Conservation (phyloP, 1,284 basidiomycete genomes). For the Anthracocystis setariae region DNA sequence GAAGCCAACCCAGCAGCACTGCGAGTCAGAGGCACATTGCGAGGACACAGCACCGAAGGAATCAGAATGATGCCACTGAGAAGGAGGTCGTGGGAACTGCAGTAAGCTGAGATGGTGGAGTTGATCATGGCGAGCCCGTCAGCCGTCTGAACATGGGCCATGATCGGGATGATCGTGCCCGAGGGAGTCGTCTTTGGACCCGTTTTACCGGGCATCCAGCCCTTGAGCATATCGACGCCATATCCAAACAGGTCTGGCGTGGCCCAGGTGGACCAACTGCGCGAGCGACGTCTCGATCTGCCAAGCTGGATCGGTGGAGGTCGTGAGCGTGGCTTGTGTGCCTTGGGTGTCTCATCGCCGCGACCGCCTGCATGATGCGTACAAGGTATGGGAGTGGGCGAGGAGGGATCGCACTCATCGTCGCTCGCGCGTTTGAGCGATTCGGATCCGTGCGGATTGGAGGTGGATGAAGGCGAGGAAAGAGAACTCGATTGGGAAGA, state of each 20-base stretch:
- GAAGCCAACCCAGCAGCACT: conserved; percentile 12
- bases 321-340: conserved; percentile 17
- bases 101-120: conserved; percentile 53
- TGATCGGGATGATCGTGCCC: conserved; percentile 53
- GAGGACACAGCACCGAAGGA: conserved; percentile 45
- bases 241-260: conserved; percentile 49
- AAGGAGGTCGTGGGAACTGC: conserved; percentile 45
- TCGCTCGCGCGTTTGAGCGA: conserved; percentile 16
- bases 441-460: conserved; percentile 13
- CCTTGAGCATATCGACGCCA: conserved; percentile 56
- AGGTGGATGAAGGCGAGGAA: conserved; percentile 23
- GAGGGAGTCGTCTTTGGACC: conserved; percentile 21
- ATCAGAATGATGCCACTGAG: conserved; percentile 48
- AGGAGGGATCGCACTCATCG: conserved; percentile 3
- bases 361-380: background rate
- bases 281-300: conserved; percentile 16
- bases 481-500: conserved; percentile 22
- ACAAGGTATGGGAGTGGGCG: background rate
- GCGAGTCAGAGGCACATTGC: conserved; percentile 33
- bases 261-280: conserved; percentile 52
- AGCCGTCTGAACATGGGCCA: conserved; percentile 42
- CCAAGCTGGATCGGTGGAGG: conserved; percentile 23
- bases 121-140: conserved; percentile 49
- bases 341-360: conserved; percentile 34
- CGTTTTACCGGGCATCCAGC: conserved; percentile 44